These are phyloP conservation scores for Apiospora arundinis DNA, from an alignment of 2,329 filamentous ascomycete species.

Conservation along the genomic window DNA sequence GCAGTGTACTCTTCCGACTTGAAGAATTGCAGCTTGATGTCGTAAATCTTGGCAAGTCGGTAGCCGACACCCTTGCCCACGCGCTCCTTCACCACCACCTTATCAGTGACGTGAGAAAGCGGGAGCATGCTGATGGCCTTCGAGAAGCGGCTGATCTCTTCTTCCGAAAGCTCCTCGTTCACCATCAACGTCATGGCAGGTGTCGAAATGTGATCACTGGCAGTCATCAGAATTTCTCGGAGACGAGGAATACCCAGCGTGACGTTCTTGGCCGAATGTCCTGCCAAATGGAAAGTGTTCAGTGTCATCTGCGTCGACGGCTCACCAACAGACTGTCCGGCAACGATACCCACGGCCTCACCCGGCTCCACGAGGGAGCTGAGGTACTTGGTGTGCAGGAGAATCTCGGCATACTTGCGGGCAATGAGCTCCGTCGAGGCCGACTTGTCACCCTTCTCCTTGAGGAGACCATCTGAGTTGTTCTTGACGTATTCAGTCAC, in stretches of 20 bases:
- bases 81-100: conserved; percentile 79
- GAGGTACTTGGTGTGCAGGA: conserved; percentile 92
- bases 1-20: conserved; percentile 80
- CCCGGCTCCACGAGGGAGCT: conserved; percentile 91
- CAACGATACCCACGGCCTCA: conserved; percentile 95
- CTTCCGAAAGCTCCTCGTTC: conserved; percentile 71
- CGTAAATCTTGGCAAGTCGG: conserved; percentile 81
- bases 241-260: conserved; percentile 97
- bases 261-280: conserved; percentile 97
- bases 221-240: conserved; percentile 98
- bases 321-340: conserved; percentile 94
- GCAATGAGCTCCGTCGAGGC: conserved; percentile 36
- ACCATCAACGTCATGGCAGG: conserved; percentile 87
- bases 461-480: conserved; percentile 70
- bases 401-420: conserved; percentile 77
- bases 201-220: conserved; percentile 85
- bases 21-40: conserved; percentile 84
- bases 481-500: conserved; percentile 79
- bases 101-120: conserved; percentile 83
- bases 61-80: conserved; percentile 74
- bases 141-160: conserved; percentile 79
- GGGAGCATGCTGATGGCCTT: conserved; percentile 91
- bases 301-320: conserved; percentile 99
- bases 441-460: conserved; percentile 52
- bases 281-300: conserved; percentile 99